Conservation (phyloP, 352 stramenopile species). For the Phytopythium litorale region DNA sequence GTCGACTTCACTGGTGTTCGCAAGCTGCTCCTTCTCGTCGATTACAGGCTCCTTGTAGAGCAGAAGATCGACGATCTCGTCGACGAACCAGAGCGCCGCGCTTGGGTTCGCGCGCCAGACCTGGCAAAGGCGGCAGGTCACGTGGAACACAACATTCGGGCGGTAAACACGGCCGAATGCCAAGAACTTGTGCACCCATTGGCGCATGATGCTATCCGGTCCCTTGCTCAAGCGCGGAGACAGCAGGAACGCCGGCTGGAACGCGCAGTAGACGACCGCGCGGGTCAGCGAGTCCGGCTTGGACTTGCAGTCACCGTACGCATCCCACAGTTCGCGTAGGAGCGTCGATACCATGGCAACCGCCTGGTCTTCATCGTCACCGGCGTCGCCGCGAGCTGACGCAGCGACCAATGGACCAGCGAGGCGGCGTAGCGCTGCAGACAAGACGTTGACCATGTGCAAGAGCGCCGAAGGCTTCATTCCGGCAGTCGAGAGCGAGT, state of each 20-base stretch:
- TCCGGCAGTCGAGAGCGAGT: constrained; percentile 47
- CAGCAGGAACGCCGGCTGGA: constrained; percentile 67
- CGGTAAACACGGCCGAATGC: constrained; percentile 51
- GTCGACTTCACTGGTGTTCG: neutral
- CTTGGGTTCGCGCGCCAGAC: constrained; percentile 54
- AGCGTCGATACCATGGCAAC: constrained; percentile 27
- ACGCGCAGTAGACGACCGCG: constrained; percentile 61
- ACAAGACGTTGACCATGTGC: constrained; percentile 69
- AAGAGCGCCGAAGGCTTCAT: constrained; percentile 52
- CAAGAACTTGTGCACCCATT: constrained; percentile 51
- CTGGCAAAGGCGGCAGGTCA: constrained; percentile 60
- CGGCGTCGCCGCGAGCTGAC: constrained; percentile 13
- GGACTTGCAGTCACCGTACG: constrained; percentile 64
- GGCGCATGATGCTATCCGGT: constrained; percentile 38
- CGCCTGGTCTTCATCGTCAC: neutral
- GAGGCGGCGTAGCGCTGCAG: constrained; percentile 44
- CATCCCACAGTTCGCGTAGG: constrained; percentile 57
- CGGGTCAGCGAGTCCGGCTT: constrained; percentile 67
- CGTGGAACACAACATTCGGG: constrained; percentile 79
- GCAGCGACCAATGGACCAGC: constrained; percentile 21
- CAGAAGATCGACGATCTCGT: constrained; percentile 66
- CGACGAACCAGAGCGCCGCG: constrained; percentile 42
- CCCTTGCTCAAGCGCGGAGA: constrained; percentile 10
- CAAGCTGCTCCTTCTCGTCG: constrained; percentile 52
- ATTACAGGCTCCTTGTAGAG: constrained; percentile 81